Evolutionary conservation across 805 yeast genomes (phyloP).

Genomic region (Candida loeiensis): DNA sequence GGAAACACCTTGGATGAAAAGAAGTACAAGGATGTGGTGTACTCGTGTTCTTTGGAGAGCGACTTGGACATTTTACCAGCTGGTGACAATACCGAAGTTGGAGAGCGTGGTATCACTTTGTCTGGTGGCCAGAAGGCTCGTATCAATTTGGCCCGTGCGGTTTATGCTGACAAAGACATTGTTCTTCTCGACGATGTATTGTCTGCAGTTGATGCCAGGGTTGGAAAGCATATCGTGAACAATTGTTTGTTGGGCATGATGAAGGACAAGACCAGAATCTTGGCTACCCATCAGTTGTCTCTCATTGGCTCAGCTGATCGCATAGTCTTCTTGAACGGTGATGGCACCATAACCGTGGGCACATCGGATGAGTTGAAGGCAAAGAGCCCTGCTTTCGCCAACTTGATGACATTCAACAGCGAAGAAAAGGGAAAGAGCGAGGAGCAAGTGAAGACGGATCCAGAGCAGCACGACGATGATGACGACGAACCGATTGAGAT

Average conservation of each 20-base stretch:
- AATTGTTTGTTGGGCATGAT: conserved; percentile 62
- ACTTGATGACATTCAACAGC: conserved; percentile 38
- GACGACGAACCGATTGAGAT: conserved; percentile 2
- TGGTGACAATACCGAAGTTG: conserved; percentile 77
- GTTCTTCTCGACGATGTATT: conserved; percentile 74
- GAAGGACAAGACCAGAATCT: conserved; percentile 57
- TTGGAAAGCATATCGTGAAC: conserved; percentile 74
- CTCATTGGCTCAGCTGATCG: conserved; percentile 67
- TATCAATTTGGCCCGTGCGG: conserved; percentile 74
- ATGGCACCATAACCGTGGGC: conserved; percentile 60
- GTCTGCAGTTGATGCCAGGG: conserved; percentile 84
- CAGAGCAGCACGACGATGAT: not conserved
- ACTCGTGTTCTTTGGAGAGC: conserved; percentile 62
- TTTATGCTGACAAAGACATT: conserved; percentile 65
- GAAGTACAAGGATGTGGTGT: conserved; percentile 51
- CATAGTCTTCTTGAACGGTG: conserved; percentile 64
- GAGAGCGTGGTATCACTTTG: conserved; percentile 79
- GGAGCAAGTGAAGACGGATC: conserved; percentile 13
- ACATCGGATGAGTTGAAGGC: conserved; percentile 50
- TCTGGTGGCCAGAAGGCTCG: conserved; percentile 93
- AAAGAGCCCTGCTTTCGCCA: conserved; percentile 33
- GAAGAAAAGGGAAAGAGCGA: conserved; percentile 17
- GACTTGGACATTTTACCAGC: conserved; percentile 68
- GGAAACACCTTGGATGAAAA: conserved; percentile 52
- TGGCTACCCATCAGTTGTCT: conserved; percentile 83